Evolutionary conservation across 2,329 filamentous ascomycete genomes (phyloP).

Genomic region (Monosporascus cannonballus): DNA sequence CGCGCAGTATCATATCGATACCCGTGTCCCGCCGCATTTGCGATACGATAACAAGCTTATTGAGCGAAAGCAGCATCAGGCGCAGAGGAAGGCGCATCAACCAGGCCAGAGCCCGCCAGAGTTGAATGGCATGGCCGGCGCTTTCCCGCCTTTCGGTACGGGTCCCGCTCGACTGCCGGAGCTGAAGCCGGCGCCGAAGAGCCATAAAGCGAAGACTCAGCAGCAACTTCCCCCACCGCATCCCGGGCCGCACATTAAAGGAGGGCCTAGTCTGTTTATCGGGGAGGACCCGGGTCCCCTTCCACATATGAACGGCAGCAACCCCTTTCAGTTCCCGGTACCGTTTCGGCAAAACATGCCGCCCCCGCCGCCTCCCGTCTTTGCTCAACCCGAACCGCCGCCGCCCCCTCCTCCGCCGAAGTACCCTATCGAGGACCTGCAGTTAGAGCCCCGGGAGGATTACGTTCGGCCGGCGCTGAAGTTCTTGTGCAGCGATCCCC

Average conservation of each 20-base stretch:
- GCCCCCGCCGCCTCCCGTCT: slow-evolving; percentile 38
- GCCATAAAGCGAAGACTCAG: slow-evolving; percentile 56
- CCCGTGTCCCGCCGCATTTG: slow-evolving; percentile 76
- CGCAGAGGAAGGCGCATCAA: slow-evolving; percentile 54
- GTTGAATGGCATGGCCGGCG: slow-evolving; percentile 28
- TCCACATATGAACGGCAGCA: slow-evolving; percentile 36
- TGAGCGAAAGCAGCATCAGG: slow-evolving; percentile 67
- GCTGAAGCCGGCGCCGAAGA: slow-evolving; percentile 67
- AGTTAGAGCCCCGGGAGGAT: slow-evolving; percentile 64
- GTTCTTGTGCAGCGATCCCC: slow-evolving; percentile 65
- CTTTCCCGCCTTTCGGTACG: slow-evolving; percentile 24
- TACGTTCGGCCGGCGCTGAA: slow-evolving; percentile 67
- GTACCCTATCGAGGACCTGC: slow-evolving; percentile 92
- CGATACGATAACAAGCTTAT: slow-evolving; percentile 74
- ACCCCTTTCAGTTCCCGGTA: slow-evolving; percentile 40
- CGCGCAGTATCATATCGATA: slow-evolving; percentile 76
- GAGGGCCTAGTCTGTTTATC: slow-evolving; percentile 29
- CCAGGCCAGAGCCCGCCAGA: slow-evolving; percentile 31
- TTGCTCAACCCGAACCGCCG: slow-evolving; percentile 42
- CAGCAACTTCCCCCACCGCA: slow-evolving; percentile 31
- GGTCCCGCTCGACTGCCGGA: slow-evolving; percentile 59
- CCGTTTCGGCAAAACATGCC: slow-evolving; percentile 39
- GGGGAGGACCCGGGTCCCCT: slow-evolving; percentile 32
- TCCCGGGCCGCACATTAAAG: slow-evolving; percentile 30
- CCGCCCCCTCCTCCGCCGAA: slow-evolving; percentile 73